Base-by-base conservation (phyloP, 352 stramenopile species). In the Globisporangium spinosum region DNA sequence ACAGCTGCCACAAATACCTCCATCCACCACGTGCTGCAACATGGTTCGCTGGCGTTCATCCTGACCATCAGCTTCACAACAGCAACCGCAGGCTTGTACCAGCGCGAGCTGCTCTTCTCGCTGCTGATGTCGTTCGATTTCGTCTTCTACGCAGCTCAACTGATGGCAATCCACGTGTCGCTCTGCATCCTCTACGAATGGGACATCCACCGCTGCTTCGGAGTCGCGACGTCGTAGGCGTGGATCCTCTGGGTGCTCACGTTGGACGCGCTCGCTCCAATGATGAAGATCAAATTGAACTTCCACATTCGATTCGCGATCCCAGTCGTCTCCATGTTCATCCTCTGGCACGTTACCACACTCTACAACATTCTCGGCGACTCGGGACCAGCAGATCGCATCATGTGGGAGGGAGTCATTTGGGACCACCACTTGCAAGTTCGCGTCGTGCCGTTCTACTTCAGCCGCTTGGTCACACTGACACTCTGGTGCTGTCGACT, bases 111-210 rank as follows among this genome's bases (percentile, higher is more conserved):
- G 10, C 62, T 85, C 1, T 40, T 57, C 22, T 27, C 69, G 1
- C 55, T 82, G 17, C 23, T 73, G 25, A 73, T 64, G 13, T 85
- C 78, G 9, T 85, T 83, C 51, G 76, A 85, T 49, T 78, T 76
- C 43, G 34, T 77, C 7, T 82, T 80, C 43, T 78, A 83, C 62
- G 53, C 57, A 0, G 47, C 72, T 2, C 70, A 85, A 34, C 64
- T 71, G 7, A 70, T 68, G 0, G 23, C 66, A 32, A 74, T 74
- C n/a, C 72, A 77, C 45, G 20, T 77, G 2, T 65, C 54, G 20
- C 29, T 79, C 0, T 81, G 70, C n/a, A 38, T 68, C 8, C 40
- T 83, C 56, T 73, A 70, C 47, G 27, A 73, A 9, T 73, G 68
- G 62, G 58, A 70, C 0, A 8, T 62, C 17, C 32, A 68, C 61